Base-by-base conservation (phyloP, 768 basidiomycete species). In the Sistotremastrum niveocremeum region DNA sequence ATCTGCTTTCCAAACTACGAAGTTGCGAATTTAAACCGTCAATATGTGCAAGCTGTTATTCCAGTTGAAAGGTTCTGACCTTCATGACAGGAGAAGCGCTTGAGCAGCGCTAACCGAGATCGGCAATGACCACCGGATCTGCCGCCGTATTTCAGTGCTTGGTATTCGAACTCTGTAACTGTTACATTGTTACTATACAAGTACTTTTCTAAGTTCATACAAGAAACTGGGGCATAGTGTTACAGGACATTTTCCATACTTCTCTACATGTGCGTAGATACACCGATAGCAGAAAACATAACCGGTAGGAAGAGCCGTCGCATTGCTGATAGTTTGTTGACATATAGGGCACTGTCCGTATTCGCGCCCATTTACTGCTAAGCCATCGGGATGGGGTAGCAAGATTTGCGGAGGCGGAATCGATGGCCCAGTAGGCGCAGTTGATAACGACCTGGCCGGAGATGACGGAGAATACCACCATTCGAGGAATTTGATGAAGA, bases 391-490 rank as follows among this genome's bases (percentile, higher is more conserved):
- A 57, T 90, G 82, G 4, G 86, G 85, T 33, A 69, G 70, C 31
- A 87, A 73, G 55, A 85, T 74, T 52, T 69, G 71, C 39, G 86
- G 91, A 9, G 86, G 86, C 51, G 84, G 82, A 38, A 87, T 71
- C 2, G 76, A 69, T 31, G 81, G 84, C 5, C 79, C 84, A 8
- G 69, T 71, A 32, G 64, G 67, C 7, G 76, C 77, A 33, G 70
- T 69, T 6, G 77, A 71, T 45, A 86, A 64, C n/a, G 77, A 76
- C 37, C 79, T 76, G 11, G 84, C 86, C 3, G 84, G 91, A 7
- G 88, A 95, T 39, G 74, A 74, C 20, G 95, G 91, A 4, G 90
- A 93, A 58, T 98, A 98, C 91, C 94, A 99, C 91, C 95, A 99
- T 64, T 98, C 91, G 40, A 95, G 69, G 63, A 98, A 93, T 62